Evolutionary conservation across 2,329 filamentous ascomycete species (phyloP).

Genomic region (Xylaria digitata): DNA sequence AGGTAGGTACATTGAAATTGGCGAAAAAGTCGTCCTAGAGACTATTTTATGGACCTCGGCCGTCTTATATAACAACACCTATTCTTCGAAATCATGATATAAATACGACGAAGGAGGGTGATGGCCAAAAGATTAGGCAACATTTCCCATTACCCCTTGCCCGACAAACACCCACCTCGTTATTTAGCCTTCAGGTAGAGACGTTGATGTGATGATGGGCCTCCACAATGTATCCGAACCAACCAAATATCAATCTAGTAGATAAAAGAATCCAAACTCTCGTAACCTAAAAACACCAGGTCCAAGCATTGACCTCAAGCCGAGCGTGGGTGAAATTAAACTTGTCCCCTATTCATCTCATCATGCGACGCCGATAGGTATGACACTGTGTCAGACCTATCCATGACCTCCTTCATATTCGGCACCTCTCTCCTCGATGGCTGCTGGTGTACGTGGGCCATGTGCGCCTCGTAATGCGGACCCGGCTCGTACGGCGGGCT

Average conservation of each 20-base stretch:
- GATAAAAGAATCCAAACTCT: neutral
- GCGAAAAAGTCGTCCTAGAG: neutral
- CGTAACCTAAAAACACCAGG: conserved; percentile 7
- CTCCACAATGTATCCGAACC: neutral
- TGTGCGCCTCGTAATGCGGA: conserved; percentile 28
- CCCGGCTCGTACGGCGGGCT: conserved; percentile 39
- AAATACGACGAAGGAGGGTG: neutral
- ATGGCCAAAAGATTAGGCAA: neutral
- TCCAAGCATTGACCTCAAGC: neutral
- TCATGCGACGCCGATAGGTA: conserved; percentile 38
- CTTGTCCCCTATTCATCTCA: conserved; percentile 34
- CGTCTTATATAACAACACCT: neutral
- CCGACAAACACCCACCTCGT: conserved; percentile 7
- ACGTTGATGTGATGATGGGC: neutral
- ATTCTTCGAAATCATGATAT: neutral
- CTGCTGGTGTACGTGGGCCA: conserved; percentile 20
- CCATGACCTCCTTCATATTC: conserved; percentile 33
- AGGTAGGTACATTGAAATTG: neutral
- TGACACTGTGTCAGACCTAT: conserved; percentile 26
- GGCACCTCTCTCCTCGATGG: conserved; percentile 3
- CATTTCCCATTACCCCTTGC: neutral
- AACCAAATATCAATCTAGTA: neutral
- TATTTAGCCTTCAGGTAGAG: neutral
- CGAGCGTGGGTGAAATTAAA: conserved; percentile 16
- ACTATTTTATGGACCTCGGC: neutral